Base-by-base conservation (phyloP, 495 filamentous ascomycete species). In the Halenospora varia region DNA sequence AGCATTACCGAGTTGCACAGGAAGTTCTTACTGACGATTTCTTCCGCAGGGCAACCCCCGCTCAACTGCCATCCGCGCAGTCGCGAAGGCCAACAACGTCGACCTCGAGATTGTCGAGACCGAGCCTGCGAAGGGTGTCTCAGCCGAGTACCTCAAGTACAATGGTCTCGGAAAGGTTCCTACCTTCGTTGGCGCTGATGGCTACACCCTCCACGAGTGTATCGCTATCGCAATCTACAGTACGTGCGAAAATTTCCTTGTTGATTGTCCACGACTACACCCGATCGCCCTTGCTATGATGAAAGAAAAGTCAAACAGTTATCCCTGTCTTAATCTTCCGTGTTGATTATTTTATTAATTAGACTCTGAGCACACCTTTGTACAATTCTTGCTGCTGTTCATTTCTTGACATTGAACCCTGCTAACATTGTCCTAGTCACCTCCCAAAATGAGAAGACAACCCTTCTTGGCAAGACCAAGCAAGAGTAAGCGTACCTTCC, bases 371-470 rank as follows among this genome's bases (percentile, higher is more conserved):
- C 67, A n/a, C n/a, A 66, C 64, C 25, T 58, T 40, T 46, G 63
- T 45, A 50, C 56, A 24, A 49, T 26, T 45, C 44, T n/a, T 22
- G 17, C 18, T 59, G 26, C 24, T 48, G 19, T 55, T 19, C 10
- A 25, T 49, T 25, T 49, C 63, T 57, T 59, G 57, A 48, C 55
- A n/a, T 52, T 64, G 29, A 9, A 59, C 24, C 39, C 4, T 48
- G 50, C 71, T 81, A 73, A 77, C 69, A 62, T 22, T 49, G 22
- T 57, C 39, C 39, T 70, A 98, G 94, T 99, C 69, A 90, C 94
- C 70, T 96, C 94, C 66, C 94, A 99, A 80, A 97, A 99, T 75
- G 94, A 97, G 86, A 97, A 97, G 85, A 99, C 95, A 62, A 92
- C 91, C 62, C 89, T 99, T 51, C 82, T 99, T 60, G 94, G 94